A percentile compares a stretch with the other conserved stretches of the same genome.
These are phyloP conservation scores for sunflower (Helianthus annuus) DNA, from an alignment of 129 eudicot species.

Conservation along the genomic window HanXRQr2.0-SUNRISE NC_035449.2:62170629-62171128, in stretches of 20 bases:
- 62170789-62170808: background rate
- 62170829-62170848: slow-evolving; percentile 9
- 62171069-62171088: slow-evolving; percentile 6
- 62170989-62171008: background rate
- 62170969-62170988: background rate
- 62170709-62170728: background rate
- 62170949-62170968: slow-evolving; percentile 27
- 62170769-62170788: background rate
- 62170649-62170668: background rate
- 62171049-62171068: background rate
- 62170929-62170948: background rate
- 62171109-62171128: background rate
- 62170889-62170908: slow-evolving; percentile 1
- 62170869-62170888: background rate
- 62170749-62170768: background rate
- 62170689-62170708: background rate
- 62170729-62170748: background rate
- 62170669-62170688: background rate
- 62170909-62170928: slow-evolving; percentile 25
- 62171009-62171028: slow-evolving; percentile 1
- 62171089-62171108: background rate
- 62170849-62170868: slow-evolving; percentile 10
- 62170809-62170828: background rate
- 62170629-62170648: slow-evolving; percentile 29
- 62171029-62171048: slow-evolving; percentile 12